Evolutionary conservation across 306 rosid genomes (phyloP).

Genomic region (Lotus japonicus): DNA sequence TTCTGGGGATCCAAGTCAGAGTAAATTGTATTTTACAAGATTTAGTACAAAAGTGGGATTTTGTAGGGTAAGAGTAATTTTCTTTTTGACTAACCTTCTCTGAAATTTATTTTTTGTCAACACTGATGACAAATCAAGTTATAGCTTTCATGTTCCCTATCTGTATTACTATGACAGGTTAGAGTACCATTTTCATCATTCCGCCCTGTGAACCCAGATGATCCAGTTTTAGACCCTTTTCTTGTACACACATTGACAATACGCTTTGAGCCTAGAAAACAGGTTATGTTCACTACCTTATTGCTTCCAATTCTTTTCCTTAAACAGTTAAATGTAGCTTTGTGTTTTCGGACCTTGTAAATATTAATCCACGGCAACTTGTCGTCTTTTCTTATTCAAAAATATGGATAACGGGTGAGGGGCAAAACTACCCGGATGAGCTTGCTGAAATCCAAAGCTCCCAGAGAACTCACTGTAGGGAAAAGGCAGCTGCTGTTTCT

Average conservation of each 20-base stretch:
- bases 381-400: background rate
- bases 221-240: constrained; percentile 85
- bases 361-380: background rate
- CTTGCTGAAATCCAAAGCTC: no score
- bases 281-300: constrained; percentile 43
- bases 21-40: constrained; percentile 82
- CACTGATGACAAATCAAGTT: background rate
- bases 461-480: no score
- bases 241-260: constrained; percentile 91
- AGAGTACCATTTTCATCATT: constrained; percentile 91
- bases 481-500: no score
- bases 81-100: constrained; percentile 1
- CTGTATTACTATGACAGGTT: constrained; percentile 53
- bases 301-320: constrained; percentile 1
- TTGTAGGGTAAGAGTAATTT: constrained; percentile 62
- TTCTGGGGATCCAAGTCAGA: constrained; percentile 63
- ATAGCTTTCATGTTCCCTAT: constrained; percentile 18
- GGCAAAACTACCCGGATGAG: no score
- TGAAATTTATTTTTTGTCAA: background rate
- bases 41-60: constrained; percentile 89
- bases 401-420: no score
- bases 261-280: constrained; percentile 98
- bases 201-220: constrained; percentile 89
- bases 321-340: constrained; percentile 1
- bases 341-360: constrained; percentile 7